Evolutionary conservation across 495 filamentous ascomycete genomes (phyloP).

Genomic region (Podospora australis): DNA sequence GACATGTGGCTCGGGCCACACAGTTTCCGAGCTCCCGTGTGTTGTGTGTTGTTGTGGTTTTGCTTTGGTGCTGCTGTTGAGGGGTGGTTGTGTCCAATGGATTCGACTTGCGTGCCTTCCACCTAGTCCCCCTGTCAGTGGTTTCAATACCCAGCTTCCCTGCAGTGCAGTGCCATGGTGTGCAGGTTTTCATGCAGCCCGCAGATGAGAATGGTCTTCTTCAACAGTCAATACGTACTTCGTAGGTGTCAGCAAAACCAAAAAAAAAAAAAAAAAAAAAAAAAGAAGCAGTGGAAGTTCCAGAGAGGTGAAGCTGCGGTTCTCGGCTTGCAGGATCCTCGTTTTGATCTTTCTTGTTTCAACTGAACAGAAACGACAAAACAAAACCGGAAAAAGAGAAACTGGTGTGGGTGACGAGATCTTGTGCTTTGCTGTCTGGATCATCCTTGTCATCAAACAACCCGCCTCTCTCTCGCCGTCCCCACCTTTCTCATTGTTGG

Average conservation of each 20-base stretch:
- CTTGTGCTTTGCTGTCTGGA: not conserved
- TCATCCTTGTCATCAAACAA: constrained; percentile 13
- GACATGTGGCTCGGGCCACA: not conserved
- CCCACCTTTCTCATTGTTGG: constrained; percentile 7
- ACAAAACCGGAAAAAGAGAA: too few relatives aligned
- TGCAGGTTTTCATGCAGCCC: not conserved
- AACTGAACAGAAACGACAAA: too few relatives aligned
- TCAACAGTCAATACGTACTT: too few relatives aligned
- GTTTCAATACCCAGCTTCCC: not conserved
- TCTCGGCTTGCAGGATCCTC: not conserved
- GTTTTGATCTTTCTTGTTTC: not conserved
- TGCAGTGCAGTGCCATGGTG: not conserved
- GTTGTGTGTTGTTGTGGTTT: too few relatives aligned
- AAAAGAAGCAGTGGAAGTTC: not conserved
- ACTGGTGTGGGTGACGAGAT: not conserved
- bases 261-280: not conserved
- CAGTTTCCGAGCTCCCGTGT: not conserved
- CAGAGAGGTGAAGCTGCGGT: too few relatives aligned
- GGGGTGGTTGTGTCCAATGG: too few relatives aligned
- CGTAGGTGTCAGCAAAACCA: too few relatives aligned
- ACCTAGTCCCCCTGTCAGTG: not conserved
- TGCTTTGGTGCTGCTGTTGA: too few relatives aligned
- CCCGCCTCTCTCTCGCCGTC: constrained; percentile 7
- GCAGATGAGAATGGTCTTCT: too few relatives aligned
- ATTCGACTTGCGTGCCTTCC: too few relatives aligned